A percentile compares a stretch with the other conserved stretches of the same genome.
Conservation (phyloP, 2,329 filamentous ascomycete species). For the Escovopsis sp. region DNA sequence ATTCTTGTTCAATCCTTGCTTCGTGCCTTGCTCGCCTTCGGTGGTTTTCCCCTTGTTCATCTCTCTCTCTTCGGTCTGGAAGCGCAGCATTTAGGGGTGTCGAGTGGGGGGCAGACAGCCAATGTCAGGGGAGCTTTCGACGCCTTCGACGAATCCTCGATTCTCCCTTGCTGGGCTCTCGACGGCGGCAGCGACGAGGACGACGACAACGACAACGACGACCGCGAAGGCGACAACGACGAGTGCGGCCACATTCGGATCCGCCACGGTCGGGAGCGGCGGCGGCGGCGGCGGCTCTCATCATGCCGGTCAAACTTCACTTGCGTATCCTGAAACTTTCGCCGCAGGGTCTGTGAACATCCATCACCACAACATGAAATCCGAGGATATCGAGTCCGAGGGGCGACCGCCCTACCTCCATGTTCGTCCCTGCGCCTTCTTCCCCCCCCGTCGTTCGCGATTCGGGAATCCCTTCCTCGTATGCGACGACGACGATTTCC, state of each 20-base stretch:
- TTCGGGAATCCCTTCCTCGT: too few species aligned
- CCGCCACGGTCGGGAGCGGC: conserved; percentile 4
- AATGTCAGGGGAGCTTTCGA: conserved; percentile 6
- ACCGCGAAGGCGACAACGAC: conserved; percentile 8
- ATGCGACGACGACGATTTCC: too few species aligned
- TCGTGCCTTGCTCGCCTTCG: not conserved
- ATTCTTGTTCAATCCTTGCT: not conserved
- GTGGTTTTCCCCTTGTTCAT: not conserved
- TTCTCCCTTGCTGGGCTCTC: conserved; percentile 4
- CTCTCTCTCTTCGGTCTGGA: not conserved
- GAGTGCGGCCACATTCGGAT: conserved; percentile 3
- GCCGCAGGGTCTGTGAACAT: conserved; percentile 12
- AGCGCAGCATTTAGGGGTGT: not conserved
- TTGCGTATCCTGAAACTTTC: conserved; percentile 13
- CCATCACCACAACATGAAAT: conserved; percentile 20
- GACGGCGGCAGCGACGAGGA: conserved; percentile 4
- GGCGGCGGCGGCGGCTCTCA: conserved; percentile 9
- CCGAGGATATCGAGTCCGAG: conserved; percentile 26
- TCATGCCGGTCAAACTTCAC: conserved; percentile 18
- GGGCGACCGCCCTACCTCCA: conserved; percentile 30
- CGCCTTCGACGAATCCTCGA: conserved; percentile 1
- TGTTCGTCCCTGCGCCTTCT: conserved; percentile 16
- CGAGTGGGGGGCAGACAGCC: conserved; percentile 1
- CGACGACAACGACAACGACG: conserved; percentile 4
- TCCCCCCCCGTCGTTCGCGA: not conserved